Conservation (phyloP, 441 rosid species). For the Adansonia rubrostipa region DNA sequence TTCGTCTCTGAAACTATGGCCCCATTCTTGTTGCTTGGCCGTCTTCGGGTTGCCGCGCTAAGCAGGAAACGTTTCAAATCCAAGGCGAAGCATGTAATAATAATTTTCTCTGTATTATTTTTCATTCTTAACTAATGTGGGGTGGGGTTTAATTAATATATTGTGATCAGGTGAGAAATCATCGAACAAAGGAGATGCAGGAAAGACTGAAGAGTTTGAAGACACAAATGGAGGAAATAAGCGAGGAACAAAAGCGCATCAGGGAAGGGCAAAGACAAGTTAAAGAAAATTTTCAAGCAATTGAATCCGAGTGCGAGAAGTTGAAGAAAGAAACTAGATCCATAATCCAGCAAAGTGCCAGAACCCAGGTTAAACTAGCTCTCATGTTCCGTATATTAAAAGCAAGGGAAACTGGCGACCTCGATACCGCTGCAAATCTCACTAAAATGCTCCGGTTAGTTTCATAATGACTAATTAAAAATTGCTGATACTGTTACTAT, state of each 20-base stretch:
- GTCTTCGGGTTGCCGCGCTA: background rate
- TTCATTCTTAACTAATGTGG: background rate
- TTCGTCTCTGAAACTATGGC: background rate
- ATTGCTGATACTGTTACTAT: too few relatives aligned
- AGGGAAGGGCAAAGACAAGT: background rate
- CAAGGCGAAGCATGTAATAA: background rate
- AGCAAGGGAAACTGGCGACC: slow-evolving; percentile 3
- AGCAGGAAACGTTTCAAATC: background rate
- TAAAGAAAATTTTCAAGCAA: background rate
- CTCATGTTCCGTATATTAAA: background rate
- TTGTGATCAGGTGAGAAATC: background rate
- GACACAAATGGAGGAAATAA: background rate
- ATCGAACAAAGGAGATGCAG: background rate
- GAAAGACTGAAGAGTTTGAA: background rate
- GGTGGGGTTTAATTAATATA: background rate
- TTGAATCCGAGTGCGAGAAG: background rate
- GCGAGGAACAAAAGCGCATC: background rate
- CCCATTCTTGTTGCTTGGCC: background rate
- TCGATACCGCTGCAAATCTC: background rate
- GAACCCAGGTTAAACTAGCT: background rate
- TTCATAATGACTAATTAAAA: too few relatives aligned
- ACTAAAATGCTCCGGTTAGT: background rate
- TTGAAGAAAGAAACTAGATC: slow-evolving; percentile 6
- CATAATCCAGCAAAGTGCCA: slow-evolving; percentile 13
- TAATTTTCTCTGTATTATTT: background rate